Evolutionary conservation across 192 early-diverging fungal genomes (phyloP).

Genomic region (Coemansia sp.): DNA sequence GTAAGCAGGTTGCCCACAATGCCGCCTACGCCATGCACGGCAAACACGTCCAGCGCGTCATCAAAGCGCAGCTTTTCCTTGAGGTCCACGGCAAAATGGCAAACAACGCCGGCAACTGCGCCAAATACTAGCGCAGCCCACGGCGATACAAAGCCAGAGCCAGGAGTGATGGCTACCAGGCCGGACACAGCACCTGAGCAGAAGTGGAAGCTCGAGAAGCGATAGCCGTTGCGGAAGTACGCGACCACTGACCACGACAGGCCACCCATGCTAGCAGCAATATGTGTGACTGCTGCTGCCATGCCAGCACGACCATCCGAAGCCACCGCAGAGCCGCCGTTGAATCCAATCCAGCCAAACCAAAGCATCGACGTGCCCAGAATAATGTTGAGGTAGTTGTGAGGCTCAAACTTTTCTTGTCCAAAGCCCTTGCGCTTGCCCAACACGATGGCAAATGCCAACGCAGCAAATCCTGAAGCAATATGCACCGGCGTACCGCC

Average conservation of each 20-base stretch:
- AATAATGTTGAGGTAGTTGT: slow-evolving; percentile 90
- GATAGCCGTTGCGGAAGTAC: slow-evolving; percentile 69
- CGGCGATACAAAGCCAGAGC: slow-evolving; percentile 80
- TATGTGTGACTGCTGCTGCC: slow-evolving; percentile 81
- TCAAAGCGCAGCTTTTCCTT: slow-evolving; percentile 87
- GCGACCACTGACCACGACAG: slow-evolving; percentile 83
- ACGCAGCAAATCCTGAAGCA: slow-evolving; percentile 80
- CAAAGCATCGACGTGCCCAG: slow-evolving; percentile 86
- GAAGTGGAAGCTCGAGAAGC: slow-evolving; percentile 87
- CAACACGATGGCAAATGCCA: slow-evolving; percentile 84
- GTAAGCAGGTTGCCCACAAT: slow-evolving; percentile 78
- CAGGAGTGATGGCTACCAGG: slow-evolving; percentile 91
- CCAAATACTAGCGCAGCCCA: slow-evolving; percentile 84
- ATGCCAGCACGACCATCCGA: slow-evolving; percentile 83
- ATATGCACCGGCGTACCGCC: slow-evolving; percentile 97
- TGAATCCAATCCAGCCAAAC: slow-evolving; percentile 98
- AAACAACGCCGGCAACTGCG: slow-evolving; percentile 64
- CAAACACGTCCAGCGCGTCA: slow-evolving; percentile 90
- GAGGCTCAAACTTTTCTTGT: slow-evolving; percentile 72
- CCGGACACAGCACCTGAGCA: slow-evolving; percentile 94
- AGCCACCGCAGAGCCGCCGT: slow-evolving; percentile 80
- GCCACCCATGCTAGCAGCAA: slow-evolving; percentile 78
- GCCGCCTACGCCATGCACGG: slow-evolving; percentile 84
- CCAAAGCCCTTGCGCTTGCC: slow-evolving; percentile 79
- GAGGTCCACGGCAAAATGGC: slow-evolving; percentile 78